A percentile compares a stretch with the other conserved stretches of the same genome.
Evolutionary conservation across 2,329 filamentous ascomycete genomes (phyloP).

Genomic region (Eutypella sp.): DNA sequence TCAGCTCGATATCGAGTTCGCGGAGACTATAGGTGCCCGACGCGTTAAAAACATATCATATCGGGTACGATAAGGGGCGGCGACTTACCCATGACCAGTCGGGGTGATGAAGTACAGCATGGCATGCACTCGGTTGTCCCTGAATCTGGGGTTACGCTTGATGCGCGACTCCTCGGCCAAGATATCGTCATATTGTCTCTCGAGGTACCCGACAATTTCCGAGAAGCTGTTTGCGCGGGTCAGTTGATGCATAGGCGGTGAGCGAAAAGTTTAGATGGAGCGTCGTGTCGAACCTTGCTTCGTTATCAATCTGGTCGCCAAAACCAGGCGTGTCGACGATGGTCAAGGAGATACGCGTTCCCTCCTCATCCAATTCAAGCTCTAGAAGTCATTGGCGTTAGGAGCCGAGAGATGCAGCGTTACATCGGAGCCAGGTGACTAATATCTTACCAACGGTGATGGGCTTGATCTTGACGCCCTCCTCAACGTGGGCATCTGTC

Average conservation of each 20-base stretch:
- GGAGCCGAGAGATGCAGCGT: too few relatives aligned
- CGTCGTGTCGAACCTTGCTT: slow-evolving; percentile 67
- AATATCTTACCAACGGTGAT: slow-evolving; percentile 83
- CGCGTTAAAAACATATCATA: slow-evolving; percentile 11
- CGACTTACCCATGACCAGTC: slow-evolving; percentile 80
- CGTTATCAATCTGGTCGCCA: slow-evolving; percentile 98
- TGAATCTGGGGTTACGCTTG: slow-evolving; percentile 99
- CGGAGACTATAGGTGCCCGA: slow-evolving; percentile 61
- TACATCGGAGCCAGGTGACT: too few relatives aligned
- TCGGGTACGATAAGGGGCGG: not conserved
- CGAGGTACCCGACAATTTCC: slow-evolving; percentile 96
- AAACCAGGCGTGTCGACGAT: slow-evolving; percentile 99
- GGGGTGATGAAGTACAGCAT: slow-evolving; percentile 99
- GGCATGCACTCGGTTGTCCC: slow-evolving; percentile 97
- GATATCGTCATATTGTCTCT: slow-evolving; percentile 99
- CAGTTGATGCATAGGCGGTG: slow-evolving; percentile 8
- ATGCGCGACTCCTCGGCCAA: slow-evolving; percentile 98
- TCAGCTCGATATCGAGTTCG: slow-evolving; percentile 98
- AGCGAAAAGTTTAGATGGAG: slow-evolving; percentile 18
- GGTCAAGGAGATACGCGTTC: slow-evolving; percentile 94
- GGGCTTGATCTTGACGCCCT: slow-evolving; percentile 97
- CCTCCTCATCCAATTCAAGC: slow-evolving; percentile 94
- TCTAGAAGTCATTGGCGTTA: slow-evolving; percentile 46
- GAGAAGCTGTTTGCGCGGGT: slow-evolving; percentile 61
- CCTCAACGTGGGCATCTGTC: slow-evolving; percentile 82